phyloP scores from a whole-genome alignment of 345 rosid genomes.

The Gossypium ekmanianum region DNA sequence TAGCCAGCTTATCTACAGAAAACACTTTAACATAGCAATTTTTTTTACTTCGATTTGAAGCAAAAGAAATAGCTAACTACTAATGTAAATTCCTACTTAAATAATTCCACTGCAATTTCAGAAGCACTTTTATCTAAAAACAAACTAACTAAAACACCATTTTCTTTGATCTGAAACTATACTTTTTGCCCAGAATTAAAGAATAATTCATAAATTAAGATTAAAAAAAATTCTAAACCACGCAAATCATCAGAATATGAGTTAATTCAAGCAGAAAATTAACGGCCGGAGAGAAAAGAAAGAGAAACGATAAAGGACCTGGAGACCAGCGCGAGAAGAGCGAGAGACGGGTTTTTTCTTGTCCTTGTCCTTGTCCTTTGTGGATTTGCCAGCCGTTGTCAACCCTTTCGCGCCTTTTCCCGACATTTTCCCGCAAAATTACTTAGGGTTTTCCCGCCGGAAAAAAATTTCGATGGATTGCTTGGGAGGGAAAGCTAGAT shows the following conservation, averaged over 20 bases:
- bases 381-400: constrained; percentile 58
- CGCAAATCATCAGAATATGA: not conserved
- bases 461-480: not conserved
- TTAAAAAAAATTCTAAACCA: not conserved
- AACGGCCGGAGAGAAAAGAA: not conserved
- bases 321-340: constrained; percentile 81
- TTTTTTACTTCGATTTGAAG: not conserved
- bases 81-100: not conserved
- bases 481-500: not conserved
- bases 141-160: not conserved
- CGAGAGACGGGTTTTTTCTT: constrained; percentile 74
- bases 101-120: not conserved
- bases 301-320: constrained; percentile 30
- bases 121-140: too few species aligned
- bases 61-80: not conserved
- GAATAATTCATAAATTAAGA: not conserved
- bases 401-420: constrained; percentile 85
- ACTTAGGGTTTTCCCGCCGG: constrained; percentile 4
- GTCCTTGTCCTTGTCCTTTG: constrained; percentile 48
- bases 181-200: not conserved
- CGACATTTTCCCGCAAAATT: constrained; percentile 50
- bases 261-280: not conserved
- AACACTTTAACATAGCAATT: too few species aligned
- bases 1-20: too few species aligned
- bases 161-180: not conserved